Evolutionary conservation across 257 asterid genomes (phyloP), one percentile per base, ranked within the genome.

Genomic region (Scutellaria barbata): DNA sequence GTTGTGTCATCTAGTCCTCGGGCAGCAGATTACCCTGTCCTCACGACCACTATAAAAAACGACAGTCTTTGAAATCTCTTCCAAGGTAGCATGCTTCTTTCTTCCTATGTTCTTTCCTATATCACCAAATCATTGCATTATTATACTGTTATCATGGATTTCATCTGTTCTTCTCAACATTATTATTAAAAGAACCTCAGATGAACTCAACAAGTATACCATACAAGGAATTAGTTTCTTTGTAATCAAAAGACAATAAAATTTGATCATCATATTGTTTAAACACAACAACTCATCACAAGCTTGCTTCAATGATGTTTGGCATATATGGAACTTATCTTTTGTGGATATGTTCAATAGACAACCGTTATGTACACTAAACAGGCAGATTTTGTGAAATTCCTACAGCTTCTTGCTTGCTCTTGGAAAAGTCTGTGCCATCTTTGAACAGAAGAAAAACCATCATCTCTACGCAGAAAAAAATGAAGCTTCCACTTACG

Each of bases 11-110:
- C 81, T 81, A 82, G 76, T 8, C 87, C 87, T 83, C 80, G 8
- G 85, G 83, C 53, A 82, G 85, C 82, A 81, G 89, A 76, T 88
- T 85, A 84, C 74, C 87, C 74, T 56, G 47, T 79, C 82, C 82
- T 40, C 71, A 48, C 63, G 30, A 61, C 63, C 63, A 60, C 13
- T 41, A 59, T 10, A 69, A 45, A 45, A 35, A 50, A 58, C 8
- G 11, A 35, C 43, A 10, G 12, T 61, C 35, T 30, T 30, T 9
- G 14, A 11, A 12, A 42, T 46, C 8, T 13, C 41, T 46, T 52
- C 20, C 14, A 11, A 41, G 77, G 71, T 61, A 63, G 1, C 16
- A 37, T 3, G 7, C 8, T 46, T 33, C 1, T 42, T 43, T 42
- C 8, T 57, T 57, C 47, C 8, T 11, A 35, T 63, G 3, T 69